A percentile compares a stretch with the other conserved stretches of the same genome.
These are phyloP conservation scores for Pascua guehoae DNA, from an alignment of 1,284 basidiomycete species.

Conservation along the genomic window DNA sequence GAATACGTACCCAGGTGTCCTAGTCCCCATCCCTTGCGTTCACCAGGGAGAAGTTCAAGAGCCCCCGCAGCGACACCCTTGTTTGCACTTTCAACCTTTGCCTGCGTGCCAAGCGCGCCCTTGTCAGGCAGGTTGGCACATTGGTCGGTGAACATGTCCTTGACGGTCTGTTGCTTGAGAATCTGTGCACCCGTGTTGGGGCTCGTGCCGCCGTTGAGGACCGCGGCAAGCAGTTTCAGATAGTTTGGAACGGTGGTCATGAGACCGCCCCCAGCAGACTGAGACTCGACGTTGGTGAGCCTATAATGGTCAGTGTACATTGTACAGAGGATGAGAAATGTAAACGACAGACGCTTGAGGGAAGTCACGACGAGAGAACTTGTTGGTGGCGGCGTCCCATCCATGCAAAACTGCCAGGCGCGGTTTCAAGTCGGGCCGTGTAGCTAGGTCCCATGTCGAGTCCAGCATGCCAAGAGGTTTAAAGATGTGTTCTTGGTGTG, in stretches of 20 bases:
- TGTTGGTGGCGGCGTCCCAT: neutral
- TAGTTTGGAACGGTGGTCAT: conserved; percentile 17
- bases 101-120: too few relatives aligned
- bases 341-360: too few relatives aligned
- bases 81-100: conserved; percentile 11
- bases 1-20: conserved; percentile 17
- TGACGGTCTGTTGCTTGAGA: conserved; percentile 17
- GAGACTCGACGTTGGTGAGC: neutral
- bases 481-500: conserved; percentile 15
- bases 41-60: conserved; percentile 9
- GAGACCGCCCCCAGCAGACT: conserved; percentile 18
- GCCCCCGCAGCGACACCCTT: conserved; percentile 3
- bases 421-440: conserved; percentile 12
- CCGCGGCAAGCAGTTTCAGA: conserved; percentile 12
- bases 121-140: conserved; percentile 5
- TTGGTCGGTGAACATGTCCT: conserved; percentile 22
- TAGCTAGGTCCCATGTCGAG: conserved; percentile 13
- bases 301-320: neutral
- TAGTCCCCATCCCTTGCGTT: conserved; percentile 25
- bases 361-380: too few relatives aligned
- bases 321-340: too few relatives aligned
- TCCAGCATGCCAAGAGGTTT: conserved; percentile 20
- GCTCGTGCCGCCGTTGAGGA: conserved; percentile 19
- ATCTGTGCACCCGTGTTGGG: neutral
- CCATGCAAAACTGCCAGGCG: conserved; percentile 15